Percentiles rank a stretch among this genome's conserved stretches.
Evolutionary conservation across 2,329 filamentous ascomycete genomes (phyloP).

Genomic region (Neofusicoccum laricinum): DNA sequence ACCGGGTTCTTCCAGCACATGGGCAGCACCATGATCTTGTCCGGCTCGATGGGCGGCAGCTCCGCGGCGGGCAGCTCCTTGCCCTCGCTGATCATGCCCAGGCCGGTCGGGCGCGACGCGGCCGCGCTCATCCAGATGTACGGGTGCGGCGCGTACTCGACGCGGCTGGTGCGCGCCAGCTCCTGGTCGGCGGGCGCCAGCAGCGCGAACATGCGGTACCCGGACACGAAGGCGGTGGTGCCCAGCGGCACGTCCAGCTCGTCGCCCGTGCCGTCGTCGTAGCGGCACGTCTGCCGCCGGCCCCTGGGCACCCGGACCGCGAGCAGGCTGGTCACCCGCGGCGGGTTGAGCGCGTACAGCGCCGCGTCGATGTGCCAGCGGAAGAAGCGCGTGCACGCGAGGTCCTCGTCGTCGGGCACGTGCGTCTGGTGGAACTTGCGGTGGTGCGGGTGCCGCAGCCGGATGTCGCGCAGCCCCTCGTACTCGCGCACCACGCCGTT

Average conservation of each 20-base stretch:
- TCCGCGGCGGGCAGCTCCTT: slow-evolving; percentile 59
- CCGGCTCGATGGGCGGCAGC: slow-evolving; percentile 63
- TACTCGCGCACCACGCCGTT: slow-evolving; percentile 69
- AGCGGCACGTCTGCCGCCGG: slow-evolving; percentile 64
- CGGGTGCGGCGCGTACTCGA: slow-evolving; percentile 76
- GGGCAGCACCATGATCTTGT: slow-evolving; percentile 68
- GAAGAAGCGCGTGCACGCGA: slow-evolving; percentile 62
- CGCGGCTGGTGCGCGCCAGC: slow-evolving; percentile 63
- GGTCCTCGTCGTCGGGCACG: slow-evolving; percentile 61
- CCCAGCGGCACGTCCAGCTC: slow-evolving; percentile 67
- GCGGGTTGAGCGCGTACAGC: slow-evolving; percentile 71
- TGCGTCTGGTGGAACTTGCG: slow-evolving; percentile 68
- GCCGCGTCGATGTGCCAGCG: slow-evolving; percentile 81
- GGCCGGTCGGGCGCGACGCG: slow-evolving; percentile 63
- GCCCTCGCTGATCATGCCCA: slow-evolving; percentile 67
- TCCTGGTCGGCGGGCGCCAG: slow-evolving; percentile 64
- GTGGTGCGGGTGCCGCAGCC: slow-evolving; percentile 72
- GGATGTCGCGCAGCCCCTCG: slow-evolving; percentile 67
- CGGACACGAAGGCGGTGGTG: slow-evolving; percentile 72
- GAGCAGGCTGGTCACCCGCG: slow-evolving; percentile 68
- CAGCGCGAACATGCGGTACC: slow-evolving; percentile 67
- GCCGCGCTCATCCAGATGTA: slow-evolving; percentile 79
- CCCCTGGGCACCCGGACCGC: slow-evolving; percentile 71
- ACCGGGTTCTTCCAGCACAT: slow-evolving; percentile 77
- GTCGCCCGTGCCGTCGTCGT: slow-evolving; percentile 69